phyloP scores from a whole-genome alignment of 208 protist genomes.

The Acanthamoeba royreba region DNA sequence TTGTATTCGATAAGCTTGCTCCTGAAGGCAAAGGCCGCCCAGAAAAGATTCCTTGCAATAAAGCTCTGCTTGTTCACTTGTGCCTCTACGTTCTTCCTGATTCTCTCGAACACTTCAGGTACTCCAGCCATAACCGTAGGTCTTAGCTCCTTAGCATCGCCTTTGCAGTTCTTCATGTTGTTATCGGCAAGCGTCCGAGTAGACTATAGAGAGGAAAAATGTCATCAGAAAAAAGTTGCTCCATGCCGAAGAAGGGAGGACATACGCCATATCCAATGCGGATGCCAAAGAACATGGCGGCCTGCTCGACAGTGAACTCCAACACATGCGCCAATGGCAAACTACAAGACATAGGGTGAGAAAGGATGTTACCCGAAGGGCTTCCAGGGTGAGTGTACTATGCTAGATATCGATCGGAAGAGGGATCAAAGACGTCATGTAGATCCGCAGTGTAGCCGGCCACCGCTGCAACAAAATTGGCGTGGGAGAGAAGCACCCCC shows the following conservation, averaged over 20 bases:
- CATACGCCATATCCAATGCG: constrained; percentile 42
- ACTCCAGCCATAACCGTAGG: constrained; percentile 54
- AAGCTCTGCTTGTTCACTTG: not conserved
- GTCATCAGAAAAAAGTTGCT: not conserved
- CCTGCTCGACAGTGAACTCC: constrained; percentile 30
- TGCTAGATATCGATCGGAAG: not conserved
- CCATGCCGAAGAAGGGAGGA: no score
- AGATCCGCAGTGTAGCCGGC: not conserved
- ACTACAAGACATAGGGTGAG: not conserved
- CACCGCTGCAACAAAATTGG: constrained; percentile 21
- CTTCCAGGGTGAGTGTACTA: no score
- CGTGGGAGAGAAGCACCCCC: constrained; percentile 19
- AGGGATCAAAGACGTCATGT: not conserved
- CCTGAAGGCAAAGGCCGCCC: not conserved
- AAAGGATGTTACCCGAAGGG: no score
- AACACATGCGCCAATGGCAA: constrained; percentile 57
- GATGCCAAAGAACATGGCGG: not conserved
- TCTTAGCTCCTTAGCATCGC: constrained; percentile 22
- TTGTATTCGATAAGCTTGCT: not conserved
- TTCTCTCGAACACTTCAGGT: constrained; percentile 37
- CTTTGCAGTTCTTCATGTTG: constrained; percentile 7
- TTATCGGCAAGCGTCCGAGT: not conserved
- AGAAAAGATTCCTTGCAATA: constrained; percentile 13
- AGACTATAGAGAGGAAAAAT: no score
- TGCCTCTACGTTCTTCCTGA: not conserved